Conservation (phyloP, 257 asterid genomes). For the Lycium barbarum region DNA sequence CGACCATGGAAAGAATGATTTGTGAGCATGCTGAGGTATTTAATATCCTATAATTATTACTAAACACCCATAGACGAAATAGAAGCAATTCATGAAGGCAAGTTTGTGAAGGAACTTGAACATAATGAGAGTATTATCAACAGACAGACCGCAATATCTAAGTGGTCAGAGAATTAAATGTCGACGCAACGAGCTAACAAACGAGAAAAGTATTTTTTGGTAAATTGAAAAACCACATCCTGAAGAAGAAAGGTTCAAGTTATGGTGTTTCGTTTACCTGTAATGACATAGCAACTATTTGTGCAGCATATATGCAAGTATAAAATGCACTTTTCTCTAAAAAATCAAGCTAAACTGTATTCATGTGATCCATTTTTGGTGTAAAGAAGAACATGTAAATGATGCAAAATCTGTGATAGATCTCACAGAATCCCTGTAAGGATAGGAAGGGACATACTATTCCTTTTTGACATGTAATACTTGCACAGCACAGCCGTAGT, state of each 20-base stretch:
- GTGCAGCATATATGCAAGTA: not conserved
- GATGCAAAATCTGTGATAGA: not conserved
- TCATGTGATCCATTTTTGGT: not conserved
- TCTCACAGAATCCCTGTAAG: no score
- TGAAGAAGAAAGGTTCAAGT: not conserved
- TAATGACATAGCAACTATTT: not conserved
- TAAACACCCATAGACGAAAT: not conserved
- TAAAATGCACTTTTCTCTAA: not conserved
- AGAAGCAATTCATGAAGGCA: not conserved
- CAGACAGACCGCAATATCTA: not conserved
- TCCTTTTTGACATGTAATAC: no score
- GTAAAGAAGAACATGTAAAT: no score
- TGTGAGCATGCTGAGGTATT: not conserved
- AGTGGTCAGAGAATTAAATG: not conserved
- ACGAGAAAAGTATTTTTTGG: not conserved
- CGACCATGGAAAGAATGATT: not conserved
- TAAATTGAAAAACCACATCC: not conserved
- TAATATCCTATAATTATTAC: not conserved
- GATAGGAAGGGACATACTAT: no score
- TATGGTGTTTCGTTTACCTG: not conserved
- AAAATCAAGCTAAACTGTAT: not conserved
- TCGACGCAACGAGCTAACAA: not conserved
- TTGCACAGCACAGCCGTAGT: no score
- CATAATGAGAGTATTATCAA: constrained; percentile 2
- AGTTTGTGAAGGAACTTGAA: not conserved